Conservation (phyloP, 352 stramenopile genomes). For the Pythium scleroteichum region DNA sequence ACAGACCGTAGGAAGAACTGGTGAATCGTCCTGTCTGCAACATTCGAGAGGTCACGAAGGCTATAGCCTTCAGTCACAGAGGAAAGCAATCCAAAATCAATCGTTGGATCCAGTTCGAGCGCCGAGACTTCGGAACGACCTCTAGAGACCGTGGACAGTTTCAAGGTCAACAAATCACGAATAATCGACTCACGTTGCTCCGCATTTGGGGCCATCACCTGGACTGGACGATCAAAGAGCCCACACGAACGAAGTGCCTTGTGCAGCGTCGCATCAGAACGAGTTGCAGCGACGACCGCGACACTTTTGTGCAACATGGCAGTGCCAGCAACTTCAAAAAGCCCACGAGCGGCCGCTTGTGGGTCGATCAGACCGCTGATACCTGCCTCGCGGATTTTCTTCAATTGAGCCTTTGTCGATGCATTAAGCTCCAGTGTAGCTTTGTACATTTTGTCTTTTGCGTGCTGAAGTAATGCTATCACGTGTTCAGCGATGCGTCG, state of each 20-base stretch:
- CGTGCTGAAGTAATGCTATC: slow-evolving; percentile 56
- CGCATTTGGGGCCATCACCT: slow-evolving; percentile 58
- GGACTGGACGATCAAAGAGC: slow-evolving; percentile 70
- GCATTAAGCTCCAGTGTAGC: slow-evolving; percentile 54
- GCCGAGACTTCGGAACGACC: slow-evolving; percentile 15
- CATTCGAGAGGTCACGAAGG: slow-evolving; percentile 73
- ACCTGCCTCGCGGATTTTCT: slow-evolving; percentile 7
- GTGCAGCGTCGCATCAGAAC: slow-evolving; percentile 70
- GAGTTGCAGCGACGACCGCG: slow-evolving; percentile 52
- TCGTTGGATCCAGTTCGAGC: slow-evolving; percentile 47
- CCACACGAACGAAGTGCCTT: slow-evolving; percentile 59
- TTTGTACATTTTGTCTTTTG: slow-evolving; percentile 58
- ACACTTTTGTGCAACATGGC: slow-evolving; percentile 73
- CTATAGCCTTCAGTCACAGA: slow-evolving; percentile 81
- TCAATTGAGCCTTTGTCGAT: slow-evolving; percentile 40
- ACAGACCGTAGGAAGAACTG: slow-evolving; percentile 55
- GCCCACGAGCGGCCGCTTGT: slow-evolving; percentile 28
- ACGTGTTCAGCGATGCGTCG: slow-evolving; percentile 82
- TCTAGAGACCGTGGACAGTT: slow-evolving; percentile 30
- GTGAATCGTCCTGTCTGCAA: slow-evolving; percentile 67
- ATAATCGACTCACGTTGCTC: slow-evolving; percentile 67
- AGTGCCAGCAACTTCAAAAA: slow-evolving; percentile 47
- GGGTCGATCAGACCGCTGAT: slow-evolving; percentile 15
- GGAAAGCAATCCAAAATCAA: slow-evolving; percentile 62
- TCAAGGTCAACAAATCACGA: slow-evolving; percentile 57